Evolutionary conservation across 306 rosid genomes (phyloP).

Genomic region (Begonia loranthoides): DNA sequence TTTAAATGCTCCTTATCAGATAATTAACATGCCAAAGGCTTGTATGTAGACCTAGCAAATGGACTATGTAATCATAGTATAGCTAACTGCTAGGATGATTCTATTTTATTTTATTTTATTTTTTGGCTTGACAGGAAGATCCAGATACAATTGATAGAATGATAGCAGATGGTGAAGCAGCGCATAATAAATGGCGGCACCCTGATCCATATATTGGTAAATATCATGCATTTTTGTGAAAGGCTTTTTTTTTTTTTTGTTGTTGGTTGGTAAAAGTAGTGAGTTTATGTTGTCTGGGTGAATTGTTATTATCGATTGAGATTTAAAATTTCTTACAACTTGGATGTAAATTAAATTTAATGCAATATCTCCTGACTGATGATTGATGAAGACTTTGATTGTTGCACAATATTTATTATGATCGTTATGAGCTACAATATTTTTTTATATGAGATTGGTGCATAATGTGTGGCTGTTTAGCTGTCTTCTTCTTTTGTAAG

Average conservation of each 20-base stretch:
- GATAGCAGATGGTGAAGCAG: slow-evolving; percentile 59
- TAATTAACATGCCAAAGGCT: too few relatives aligned
- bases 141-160: slow-evolving; percentile 71
- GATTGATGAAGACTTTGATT: too few relatives aligned
- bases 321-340: neutral
- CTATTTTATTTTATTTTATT: slow-evolving; percentile 3
- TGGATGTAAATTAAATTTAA: neutral
- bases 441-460: too few relatives aligned
- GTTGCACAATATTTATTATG: too few relatives aligned
- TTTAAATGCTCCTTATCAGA: neutral
- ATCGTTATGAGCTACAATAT: too few relatives aligned
- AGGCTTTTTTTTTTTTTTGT: neutral
- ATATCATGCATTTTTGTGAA: neutral
- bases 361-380: too few relatives aligned
- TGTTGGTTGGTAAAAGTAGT: neutral
- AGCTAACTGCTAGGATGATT: neutral
- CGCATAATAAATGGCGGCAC: slow-evolving; percentile 81
- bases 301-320: neutral
- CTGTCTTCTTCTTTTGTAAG: too few relatives aligned
- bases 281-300: neutral
- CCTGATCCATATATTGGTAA: slow-evolving; percentile 96
- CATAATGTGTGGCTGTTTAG: too few relatives aligned
- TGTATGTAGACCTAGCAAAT: neutral
- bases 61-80: neutral
- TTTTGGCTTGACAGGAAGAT: slow-evolving; percentile 44